Conservation (phyloP, 257 asterid species). For the Capsicum rhomboideum region DNA sequence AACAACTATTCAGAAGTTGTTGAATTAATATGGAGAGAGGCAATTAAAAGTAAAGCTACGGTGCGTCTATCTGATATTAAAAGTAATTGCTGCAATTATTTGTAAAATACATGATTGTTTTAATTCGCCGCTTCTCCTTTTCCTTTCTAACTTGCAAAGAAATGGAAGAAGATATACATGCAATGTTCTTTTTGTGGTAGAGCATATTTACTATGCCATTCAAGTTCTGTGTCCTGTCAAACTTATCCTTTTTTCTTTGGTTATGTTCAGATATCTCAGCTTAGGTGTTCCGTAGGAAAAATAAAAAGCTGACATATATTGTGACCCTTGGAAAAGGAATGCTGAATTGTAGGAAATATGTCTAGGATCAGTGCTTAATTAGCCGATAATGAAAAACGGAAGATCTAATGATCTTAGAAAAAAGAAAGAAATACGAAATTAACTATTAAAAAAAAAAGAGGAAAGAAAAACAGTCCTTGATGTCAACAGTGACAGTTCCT, state of each 20-base stretch:
- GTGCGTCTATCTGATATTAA: slow-evolving; percentile 1
- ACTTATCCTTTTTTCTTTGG: background rate
- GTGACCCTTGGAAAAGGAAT: background rate
- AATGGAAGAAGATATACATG: background rate
- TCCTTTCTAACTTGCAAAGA: background rate
- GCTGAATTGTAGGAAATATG: background rate
- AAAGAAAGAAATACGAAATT: background rate
- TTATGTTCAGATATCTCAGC: background rate
- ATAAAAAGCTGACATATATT: background rate
- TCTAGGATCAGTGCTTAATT: background rate
- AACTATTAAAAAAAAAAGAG: background rate
- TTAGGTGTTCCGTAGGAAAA: background rate
- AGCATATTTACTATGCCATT: background rate
- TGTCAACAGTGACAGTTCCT: background rate
- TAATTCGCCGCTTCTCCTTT: background rate
- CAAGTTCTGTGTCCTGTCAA: background rate
- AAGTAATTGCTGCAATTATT: background rate
- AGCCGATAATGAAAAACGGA: background rate
- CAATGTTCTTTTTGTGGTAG: background rate
- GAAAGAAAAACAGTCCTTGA: background rate
- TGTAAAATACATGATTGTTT: background rate
- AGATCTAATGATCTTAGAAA: background rate
- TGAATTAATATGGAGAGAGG: background rate
- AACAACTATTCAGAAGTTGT: slow-evolving; percentile 10
- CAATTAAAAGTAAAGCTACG: background rate